Conservation (phyloP, 2,329 filamentous ascomycete species). For the Neonectria sp. region DNA sequence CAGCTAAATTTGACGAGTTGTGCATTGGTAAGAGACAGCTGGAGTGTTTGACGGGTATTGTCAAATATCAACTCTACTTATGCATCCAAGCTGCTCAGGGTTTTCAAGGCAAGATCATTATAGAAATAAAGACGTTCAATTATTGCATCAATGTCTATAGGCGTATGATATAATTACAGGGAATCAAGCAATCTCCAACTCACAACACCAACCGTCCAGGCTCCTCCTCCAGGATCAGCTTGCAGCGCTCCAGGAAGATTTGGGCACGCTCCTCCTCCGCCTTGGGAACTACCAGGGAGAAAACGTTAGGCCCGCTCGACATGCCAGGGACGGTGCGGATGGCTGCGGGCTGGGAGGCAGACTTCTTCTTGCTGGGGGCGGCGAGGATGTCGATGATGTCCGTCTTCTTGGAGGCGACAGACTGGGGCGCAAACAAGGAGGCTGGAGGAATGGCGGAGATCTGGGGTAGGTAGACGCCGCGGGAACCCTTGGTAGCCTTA, state of each 20-base stretch:
- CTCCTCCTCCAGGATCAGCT: constrained; percentile 85
- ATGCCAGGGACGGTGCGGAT: constrained; percentile 60
- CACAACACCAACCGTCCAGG: constrained; percentile 81
- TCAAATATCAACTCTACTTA: background rate
- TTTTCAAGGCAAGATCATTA: background rate
- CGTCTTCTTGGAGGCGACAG: constrained; percentile 53
- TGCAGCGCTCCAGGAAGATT: constrained; percentile 88
- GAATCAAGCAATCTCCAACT: constrained; percentile 46
- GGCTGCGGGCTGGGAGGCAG: constrained; percentile 42
- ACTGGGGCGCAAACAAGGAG: constrained; percentile 53
- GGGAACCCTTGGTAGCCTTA: constrained; percentile 64
- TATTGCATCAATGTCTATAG: constrained; percentile 45
- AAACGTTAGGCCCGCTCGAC: constrained; percentile 78
- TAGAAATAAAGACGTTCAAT: constrained; percentile 28
- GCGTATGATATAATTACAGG: constrained; percentile 51
- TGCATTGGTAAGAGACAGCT: no score
- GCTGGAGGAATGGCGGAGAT: constrained; percentile 71
- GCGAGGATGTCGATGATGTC: constrained; percentile 90
- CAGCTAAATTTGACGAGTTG: no score
- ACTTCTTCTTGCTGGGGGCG: constrained; percentile 54
- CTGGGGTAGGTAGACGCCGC: constrained; percentile 80
- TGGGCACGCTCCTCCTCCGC: constrained; percentile 86
- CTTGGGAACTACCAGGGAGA: constrained; percentile 84
- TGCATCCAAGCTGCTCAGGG: background rate
- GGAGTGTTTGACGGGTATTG: no score